Percentiles rank a stretch among this genome's conserved stretches.
Evolutionary conservation across 352 stramenopile genomes (phyloP).

Genomic region (Pythium graminicola): DNA sequence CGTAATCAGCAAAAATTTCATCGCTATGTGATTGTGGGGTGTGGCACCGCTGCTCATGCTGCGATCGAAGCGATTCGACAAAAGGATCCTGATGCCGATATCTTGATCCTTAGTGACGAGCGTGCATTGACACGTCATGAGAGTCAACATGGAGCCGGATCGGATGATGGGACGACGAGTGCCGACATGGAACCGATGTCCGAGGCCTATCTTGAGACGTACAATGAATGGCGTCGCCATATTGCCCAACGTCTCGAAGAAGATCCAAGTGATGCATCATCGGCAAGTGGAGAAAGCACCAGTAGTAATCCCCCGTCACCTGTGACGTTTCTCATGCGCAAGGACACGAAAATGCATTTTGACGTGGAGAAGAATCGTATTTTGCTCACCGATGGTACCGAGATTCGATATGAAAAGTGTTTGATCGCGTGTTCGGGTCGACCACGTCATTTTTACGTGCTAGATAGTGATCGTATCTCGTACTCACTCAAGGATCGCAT

Average conservation of each 20-base stretch:
- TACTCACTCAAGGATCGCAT: constrained; percentile 82
- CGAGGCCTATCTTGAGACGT: constrained; percentile 69
- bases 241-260: constrained; percentile 74
- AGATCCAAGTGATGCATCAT: constrained; percentile 30
- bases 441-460: constrained; percentile 83
- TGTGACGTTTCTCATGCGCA: constrained; percentile 74
- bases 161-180: constrained; percentile 20
- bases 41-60: constrained; percentile 81
- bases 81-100: constrained; percentile 64
- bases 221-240: constrained; percentile 89
- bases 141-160: constrained; percentile 10
- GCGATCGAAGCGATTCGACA: constrained; percentile 90
- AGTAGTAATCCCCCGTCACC: constrained; percentile 20
- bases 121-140: constrained; percentile 55
- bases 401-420: constrained; percentile 82
- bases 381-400: constrained; percentile 67
- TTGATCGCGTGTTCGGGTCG: constrained; percentile 80
- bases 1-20: constrained; percentile 75
- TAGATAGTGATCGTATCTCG: constrained; percentile 74
- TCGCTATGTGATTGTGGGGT: constrained; percentile 86
- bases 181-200: constrained; percentile 23
- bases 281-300: background rate
- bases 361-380: constrained; percentile 85
- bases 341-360: constrained; percentile 59
- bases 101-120: constrained; percentile 86